Evolutionary conservation across 2,329 filamentous ascomycete genomes (phyloP).

Genomic region (Niveomyces coronatus): DNA sequence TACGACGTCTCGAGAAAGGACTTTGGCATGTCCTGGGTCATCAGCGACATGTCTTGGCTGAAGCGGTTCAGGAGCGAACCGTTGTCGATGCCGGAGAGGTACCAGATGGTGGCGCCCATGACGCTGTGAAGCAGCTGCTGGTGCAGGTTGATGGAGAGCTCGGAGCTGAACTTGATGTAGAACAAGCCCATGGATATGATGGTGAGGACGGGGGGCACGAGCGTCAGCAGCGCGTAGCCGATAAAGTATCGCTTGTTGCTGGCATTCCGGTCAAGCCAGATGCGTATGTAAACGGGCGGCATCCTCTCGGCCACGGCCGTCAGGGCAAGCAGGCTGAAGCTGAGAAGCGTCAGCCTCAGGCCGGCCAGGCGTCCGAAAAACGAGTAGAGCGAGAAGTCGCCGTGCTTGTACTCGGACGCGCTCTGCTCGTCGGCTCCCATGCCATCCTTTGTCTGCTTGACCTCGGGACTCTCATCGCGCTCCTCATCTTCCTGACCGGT

Average conservation of each 20-base stretch:
- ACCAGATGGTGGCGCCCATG: slow-evolving; percentile 9
- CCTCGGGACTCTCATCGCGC: not conserved
- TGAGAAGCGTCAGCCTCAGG: not conserved
- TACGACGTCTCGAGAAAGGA: slow-evolving; percentile 8
- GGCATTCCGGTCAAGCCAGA: slow-evolving; percentile 9
- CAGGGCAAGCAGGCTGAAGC: not conserved
- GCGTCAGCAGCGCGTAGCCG: not conserved
- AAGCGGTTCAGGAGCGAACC: slow-evolving; percentile 15
- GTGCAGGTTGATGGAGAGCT: not conserved
- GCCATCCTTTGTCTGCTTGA: not conserved
- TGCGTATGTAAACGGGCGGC: not conserved
- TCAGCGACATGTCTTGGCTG: slow-evolving; percentile 17
- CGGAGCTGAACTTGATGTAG: not conserved
- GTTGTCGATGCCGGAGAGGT: slow-evolving; percentile 15
- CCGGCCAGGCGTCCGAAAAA: not conserved
- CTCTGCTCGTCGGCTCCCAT: not conserved
- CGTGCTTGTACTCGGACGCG: not conserved
- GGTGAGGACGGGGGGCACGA: not conserved
- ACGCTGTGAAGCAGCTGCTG: not conserved
- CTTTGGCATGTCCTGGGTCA: slow-evolving; percentile 16
- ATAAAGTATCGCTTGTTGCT: slow-evolving; percentile 4
- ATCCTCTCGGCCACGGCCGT: not conserved
- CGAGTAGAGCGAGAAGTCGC: not conserved
- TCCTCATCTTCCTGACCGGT: not conserved
- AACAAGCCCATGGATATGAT: not conserved